Percentiles rank a stretch among this genome's conserved stretches.
Conservation (phyloP, 1,284 basidiomycete genomes). For the Apiotrichum sp. region DNA sequence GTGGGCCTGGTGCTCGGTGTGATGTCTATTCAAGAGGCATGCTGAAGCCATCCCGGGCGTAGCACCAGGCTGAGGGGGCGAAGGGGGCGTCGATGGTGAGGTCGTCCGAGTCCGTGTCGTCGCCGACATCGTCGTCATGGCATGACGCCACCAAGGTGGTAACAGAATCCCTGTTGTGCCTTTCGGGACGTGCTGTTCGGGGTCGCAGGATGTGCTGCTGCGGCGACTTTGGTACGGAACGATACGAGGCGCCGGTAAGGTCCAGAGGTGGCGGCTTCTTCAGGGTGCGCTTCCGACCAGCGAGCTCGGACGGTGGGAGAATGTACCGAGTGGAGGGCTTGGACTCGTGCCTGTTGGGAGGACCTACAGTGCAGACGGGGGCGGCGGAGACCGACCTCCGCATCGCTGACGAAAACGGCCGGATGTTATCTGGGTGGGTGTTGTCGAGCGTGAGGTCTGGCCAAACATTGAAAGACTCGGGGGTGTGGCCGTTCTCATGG, state of each 20-base stretch:
- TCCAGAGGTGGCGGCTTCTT: not conserved
- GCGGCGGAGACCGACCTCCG: no score
- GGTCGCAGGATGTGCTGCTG: not conserved
- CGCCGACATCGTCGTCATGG: not conserved
- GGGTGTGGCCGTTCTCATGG: not conserved
- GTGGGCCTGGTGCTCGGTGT: no score
- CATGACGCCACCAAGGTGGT: no score
- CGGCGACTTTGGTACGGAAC: not conserved
- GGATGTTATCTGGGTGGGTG: no score
- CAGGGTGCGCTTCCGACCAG: not conserved
- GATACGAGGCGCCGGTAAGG: not conserved
- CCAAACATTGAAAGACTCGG: not conserved
- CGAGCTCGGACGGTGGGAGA: not conserved
- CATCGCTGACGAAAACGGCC: no score
- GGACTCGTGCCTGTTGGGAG: not conserved
- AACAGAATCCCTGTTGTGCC: no score
- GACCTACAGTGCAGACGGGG: no score
- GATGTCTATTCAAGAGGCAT: not conserved
- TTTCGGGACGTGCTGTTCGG: no score
- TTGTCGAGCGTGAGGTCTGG: no score
- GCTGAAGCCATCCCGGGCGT: not conserved
- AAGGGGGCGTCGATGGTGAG: not conserved
- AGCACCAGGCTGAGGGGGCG: not conserved
- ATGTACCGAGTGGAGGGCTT: not conserved
- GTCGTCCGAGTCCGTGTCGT: not conserved